Conservation (phyloP, 2,329 filamentous ascomycete species). For the Neofusicoccum parvum region DNA sequence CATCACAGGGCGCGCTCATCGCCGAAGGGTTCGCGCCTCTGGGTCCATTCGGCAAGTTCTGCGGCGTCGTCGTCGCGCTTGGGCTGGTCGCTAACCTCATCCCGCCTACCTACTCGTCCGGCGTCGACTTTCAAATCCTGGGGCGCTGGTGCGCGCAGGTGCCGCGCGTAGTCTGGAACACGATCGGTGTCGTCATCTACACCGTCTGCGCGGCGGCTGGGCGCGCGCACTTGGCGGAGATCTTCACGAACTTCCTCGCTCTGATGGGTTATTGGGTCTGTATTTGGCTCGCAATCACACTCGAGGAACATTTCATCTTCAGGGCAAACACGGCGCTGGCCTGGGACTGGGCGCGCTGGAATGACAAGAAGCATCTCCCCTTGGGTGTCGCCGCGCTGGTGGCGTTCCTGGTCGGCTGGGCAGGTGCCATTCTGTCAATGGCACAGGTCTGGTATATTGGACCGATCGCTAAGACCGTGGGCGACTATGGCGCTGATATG, state of each 20-base stretch:
- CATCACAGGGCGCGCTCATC: slow-evolving; percentile 65
- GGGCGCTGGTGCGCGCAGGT: slow-evolving; percentile 60
- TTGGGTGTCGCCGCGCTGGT: slow-evolving; percentile 63
- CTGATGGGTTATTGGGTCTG: slow-evolving; percentile 72
- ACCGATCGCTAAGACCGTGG: slow-evolving; percentile 60
- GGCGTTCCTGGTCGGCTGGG: slow-evolving; percentile 67
- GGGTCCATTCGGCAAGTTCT: slow-evolving; percentile 66
- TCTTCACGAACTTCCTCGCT: slow-evolving; percentile 70
- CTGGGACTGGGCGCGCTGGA: slow-evolving; percentile 62
- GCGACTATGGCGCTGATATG: slow-evolving; percentile 62
- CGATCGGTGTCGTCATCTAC: slow-evolving; percentile 62
- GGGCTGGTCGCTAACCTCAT: slow-evolving; percentile 68
- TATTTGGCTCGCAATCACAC: slow-evolving; percentile 64
- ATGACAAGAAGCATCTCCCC: slow-evolving; percentile 60
- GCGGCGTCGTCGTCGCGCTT: slow-evolving; percentile 64
- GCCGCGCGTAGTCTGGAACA: slow-evolving; percentile 67
- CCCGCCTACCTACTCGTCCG: slow-evolving; percentile 64
- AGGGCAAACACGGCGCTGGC: slow-evolving; percentile 41
- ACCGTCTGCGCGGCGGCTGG: slow-evolving; percentile 67
- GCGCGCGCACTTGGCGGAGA: slow-evolving; percentile 60
- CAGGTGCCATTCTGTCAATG: slow-evolving; percentile 67
- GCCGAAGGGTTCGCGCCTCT: slow-evolving; percentile 63
- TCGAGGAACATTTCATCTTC: slow-evolving; percentile 66
- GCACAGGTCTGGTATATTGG: slow-evolving; percentile 71
- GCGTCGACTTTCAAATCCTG: slow-evolving; percentile 69